Percentiles rank a stretch among this genome's conserved stretches.
Evolutionary conservation across 441 rosid species (phyloP).

Genomic region (Mallotus japonicus): DNA sequence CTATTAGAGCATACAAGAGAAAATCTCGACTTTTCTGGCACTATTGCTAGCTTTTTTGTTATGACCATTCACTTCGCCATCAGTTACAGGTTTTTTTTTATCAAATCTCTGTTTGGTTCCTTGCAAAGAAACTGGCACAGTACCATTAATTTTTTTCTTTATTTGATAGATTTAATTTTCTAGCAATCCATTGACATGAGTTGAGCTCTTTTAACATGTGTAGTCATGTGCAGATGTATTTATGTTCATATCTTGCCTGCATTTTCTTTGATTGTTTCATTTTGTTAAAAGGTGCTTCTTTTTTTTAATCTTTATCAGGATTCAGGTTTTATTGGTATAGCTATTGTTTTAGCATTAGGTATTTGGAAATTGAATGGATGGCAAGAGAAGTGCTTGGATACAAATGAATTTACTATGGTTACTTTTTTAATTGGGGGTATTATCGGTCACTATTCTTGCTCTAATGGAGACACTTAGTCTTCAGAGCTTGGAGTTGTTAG

Average conservation of each 20-base stretch:
- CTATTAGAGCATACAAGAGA: conserved; percentile 60
- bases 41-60: conserved; percentile 69
- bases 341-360: conserved; percentile 48
- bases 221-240: neutral
- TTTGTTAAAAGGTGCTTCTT: neutral
- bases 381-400: conserved; percentile 73
- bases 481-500: conserved; percentile 94
- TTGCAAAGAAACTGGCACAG: conserved; percentile 74
- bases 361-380: conserved; percentile 50
- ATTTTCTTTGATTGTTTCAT: neutral
- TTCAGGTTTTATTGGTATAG: conserved; percentile 72
- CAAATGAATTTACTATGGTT: conserved; percentile 44
- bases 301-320: conserved; percentile 44
- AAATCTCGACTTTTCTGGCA: conserved; percentile 83
- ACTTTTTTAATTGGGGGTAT: conserved; percentile 78
- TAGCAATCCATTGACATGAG: too few species aligned
- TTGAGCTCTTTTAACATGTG: neutral
- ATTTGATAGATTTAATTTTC: neutral
- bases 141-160: neutral
- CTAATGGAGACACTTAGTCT: conserved; percentile 94
- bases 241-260: neutral
- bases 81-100: conserved; percentile 51
- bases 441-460: conserved; percentile 82
- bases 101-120: too few species aligned
- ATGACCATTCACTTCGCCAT: conserved; percentile 66